These are phyloP conservation scores for Strobilomyces echinocephalus DNA, from an alignment of 768 basidiomycete species.

Conservation along the genomic window DNA sequence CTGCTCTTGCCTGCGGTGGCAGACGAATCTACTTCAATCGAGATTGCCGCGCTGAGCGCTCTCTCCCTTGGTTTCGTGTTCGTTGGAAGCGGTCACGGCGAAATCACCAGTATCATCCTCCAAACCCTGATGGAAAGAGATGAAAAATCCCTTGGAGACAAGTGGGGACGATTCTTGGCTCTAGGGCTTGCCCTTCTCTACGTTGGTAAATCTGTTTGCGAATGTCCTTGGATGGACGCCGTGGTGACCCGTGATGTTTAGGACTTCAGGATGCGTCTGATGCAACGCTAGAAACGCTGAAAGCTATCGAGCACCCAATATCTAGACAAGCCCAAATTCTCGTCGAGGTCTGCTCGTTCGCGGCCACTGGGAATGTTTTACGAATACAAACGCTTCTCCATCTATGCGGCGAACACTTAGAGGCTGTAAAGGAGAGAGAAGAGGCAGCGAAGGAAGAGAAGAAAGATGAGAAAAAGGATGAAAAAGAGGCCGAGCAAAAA, in stretches of 20 bases:
- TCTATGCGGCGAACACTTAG: conserved; percentile 88
- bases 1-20: conserved; percentile 77
- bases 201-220: conserved; percentile 55
- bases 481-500: conserved; percentile 50
- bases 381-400: conserved; percentile 91
- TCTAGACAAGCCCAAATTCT: conserved; percentile 88
- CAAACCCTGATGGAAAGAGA: conserved; percentile 79
- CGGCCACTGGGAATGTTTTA: conserved; percentile 92
- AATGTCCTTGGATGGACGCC: not conserved
- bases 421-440: conserved; percentile 37
- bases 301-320: conserved; percentile 89
- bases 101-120: conserved; percentile 82
- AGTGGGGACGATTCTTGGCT: conserved; percentile 75
- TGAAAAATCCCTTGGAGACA: conserved; percentile 76
- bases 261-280: conserved; percentile 90
- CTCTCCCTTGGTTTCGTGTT: conserved; percentile 92
- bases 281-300: conserved; percentile 87
- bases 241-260: conserved; percentile 30
- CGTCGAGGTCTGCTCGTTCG: conserved; percentile 91
- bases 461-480: conserved; percentile 53
- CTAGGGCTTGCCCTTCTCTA: conserved; percentile 81
- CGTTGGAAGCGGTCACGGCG: conserved; percentile 92
- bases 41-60: conserved; percentile 80
- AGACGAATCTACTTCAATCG: conserved; percentile 82
- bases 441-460: conserved; percentile 36